Base-by-base conservation (phyloP, 495 filamentous ascomycete genomes). In the Annulohypoxylon bovei region DNA sequence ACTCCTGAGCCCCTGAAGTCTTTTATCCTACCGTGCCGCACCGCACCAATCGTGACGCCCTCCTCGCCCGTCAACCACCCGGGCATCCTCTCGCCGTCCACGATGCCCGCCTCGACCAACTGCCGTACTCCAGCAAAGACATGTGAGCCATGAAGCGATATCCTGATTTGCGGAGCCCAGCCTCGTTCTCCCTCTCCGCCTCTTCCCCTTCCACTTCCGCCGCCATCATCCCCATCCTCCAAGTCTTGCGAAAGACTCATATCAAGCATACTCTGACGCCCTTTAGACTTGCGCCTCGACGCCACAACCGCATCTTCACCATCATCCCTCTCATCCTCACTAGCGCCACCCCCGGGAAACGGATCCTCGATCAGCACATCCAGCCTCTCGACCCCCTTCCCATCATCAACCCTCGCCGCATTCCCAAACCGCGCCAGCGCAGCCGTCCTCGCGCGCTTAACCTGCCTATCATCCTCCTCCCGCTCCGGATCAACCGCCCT, bases 1-100 rank as follows among this genome's bases (percentile, higher is more conserved):
- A 85, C 39, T 1, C 81, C 84, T 6, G 81, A 83, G 5, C 84
- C 84, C 59, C 79, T 84, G 58, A 80, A 75, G 1, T 84, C 86
- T 39, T 75, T 75, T 62, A 88, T 88, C 70, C 84, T 85, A 3
- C 92, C 91, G 44, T 84, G 73, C 57, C 83, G 85, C 0, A 96
- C 87, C 40, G 86, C 84, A 0, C 90, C 92, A 44, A 89, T 79
- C 68, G 90, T 94, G 3, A 96, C 88, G 0, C 88, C 91, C 20
- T 92, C 93, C 73, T 96, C 92, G 1, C 93, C 93, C 0, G 92
- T 94, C 89, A 96, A 90, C 93, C 93, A 97, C 0, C 92, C 91
- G 0, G 93, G 93, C 88, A 96, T 94, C 22, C 81, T 85, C 77
- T 88, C 85, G 0, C 91, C 91, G 71, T 94, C 88, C 11, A 95